A percentile compares a stretch with the other conserved stretches of the same genome.
These are phyloP conservation scores for Myrmaecium sp. DNA, from an alignment of 2,329 filamentous ascomycete species.

Conservation along the genomic window DNA sequence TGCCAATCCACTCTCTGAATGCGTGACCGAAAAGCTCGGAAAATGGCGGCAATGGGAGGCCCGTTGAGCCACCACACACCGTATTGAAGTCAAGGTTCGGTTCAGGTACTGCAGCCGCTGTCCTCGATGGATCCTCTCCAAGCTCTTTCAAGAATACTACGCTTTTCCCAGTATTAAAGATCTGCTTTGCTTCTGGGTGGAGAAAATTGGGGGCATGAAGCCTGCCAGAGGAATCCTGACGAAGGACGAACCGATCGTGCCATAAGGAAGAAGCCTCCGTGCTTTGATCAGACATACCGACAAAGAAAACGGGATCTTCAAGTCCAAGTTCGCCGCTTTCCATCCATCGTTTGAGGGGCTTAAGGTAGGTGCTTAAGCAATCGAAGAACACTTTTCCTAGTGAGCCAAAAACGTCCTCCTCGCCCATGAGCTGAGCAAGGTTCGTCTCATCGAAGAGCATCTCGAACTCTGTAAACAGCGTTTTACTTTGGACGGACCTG, in stretches of 20 bases:
- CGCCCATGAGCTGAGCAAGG: slow-evolving; percentile 51
- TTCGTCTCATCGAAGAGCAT: slow-evolving; percentile 55
- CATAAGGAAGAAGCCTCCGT: slow-evolving; percentile 52
- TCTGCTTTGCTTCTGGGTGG: slow-evolving; percentile 47
- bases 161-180: slow-evolving; percentile 80
- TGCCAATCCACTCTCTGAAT: slow-evolving; percentile 61
- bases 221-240: slow-evolving; percentile 39
- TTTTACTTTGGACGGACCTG: slow-evolving; percentile 15
- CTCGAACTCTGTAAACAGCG: slow-evolving; percentile 61
- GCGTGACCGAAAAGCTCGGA: slow-evolving; percentile 54
- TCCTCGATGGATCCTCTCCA: slow-evolving; percentile 29
- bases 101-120: slow-evolving; percentile 7
- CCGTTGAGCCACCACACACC: slow-evolving; percentile 28
- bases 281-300: slow-evolving; percentile 40
- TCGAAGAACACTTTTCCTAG: slow-evolving; percentile 58
- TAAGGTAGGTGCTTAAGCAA: slow-evolving; percentile 68
- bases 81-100: slow-evolving; percentile 36
- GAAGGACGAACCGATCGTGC: slow-evolving; percentile 56
- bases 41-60: slow-evolving; percentile 45
- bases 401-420: slow-evolving; percentile 42
- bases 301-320: slow-evolving; percentile 58
- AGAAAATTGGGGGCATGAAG: slow-evolving; percentile 62
- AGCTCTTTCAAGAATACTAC: slow-evolving; percentile 68
- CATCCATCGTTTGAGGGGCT: slow-evolving; percentile 73
- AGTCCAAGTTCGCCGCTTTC: slow-evolving; percentile 52